phyloP scores from a whole-genome alignment of 768 basidiomycete genomes.

The Tephrocybe rancida region DNA sequence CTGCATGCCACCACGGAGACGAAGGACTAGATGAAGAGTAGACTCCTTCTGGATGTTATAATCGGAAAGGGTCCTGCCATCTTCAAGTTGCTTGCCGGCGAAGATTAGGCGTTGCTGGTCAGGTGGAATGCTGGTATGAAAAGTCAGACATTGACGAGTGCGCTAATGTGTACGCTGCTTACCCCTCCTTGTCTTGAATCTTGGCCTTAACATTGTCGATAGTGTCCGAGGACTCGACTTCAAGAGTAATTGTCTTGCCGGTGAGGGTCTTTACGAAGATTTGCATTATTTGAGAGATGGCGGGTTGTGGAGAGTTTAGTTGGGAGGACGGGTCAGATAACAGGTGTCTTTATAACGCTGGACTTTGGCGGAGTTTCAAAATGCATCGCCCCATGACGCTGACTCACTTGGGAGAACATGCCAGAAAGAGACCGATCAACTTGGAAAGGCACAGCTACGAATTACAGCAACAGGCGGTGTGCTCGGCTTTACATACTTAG shows the following conservation, averaged over 20 bases:
- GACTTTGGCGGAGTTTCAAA: slow-evolving; percentile 40
- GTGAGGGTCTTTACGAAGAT: slow-evolving; percentile 60
- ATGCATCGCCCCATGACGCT: slow-evolving; percentile 25
- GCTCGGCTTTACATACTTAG: not conserved
- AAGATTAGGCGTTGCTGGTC: slow-evolving; percentile 83
- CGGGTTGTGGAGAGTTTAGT: not conserved
- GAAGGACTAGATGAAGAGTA: slow-evolving; percentile 56
- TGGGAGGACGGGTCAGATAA: not conserved
- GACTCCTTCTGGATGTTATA: slow-evolving; percentile 72
- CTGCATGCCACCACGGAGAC: slow-evolving; percentile 65
- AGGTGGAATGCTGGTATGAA: slow-evolving; percentile 58
- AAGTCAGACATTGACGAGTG: not conserved
- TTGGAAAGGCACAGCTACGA: not conserved
- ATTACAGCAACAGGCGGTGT: too few relatives aligned
- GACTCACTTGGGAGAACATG: slow-evolving; percentile 13
- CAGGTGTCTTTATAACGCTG: slow-evolving; percentile 27
- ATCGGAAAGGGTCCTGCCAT: slow-evolving; percentile 74
- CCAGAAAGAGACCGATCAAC: slow-evolving; percentile 50
- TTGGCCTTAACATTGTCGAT: slow-evolving; percentile 78
- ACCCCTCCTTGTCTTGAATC: slow-evolving; percentile 91
- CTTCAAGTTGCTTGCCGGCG: slow-evolving; percentile 84
- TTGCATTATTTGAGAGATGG: slow-evolving; percentile 35
- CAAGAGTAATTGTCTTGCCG: slow-evolving; percentile 78
- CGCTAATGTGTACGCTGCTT: slow-evolving; percentile 19
- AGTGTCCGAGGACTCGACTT: slow-evolving; percentile 72